Conservation (phyloP, 2,329 filamentous ascomycete species). For the Fusarium clavum region DNA sequence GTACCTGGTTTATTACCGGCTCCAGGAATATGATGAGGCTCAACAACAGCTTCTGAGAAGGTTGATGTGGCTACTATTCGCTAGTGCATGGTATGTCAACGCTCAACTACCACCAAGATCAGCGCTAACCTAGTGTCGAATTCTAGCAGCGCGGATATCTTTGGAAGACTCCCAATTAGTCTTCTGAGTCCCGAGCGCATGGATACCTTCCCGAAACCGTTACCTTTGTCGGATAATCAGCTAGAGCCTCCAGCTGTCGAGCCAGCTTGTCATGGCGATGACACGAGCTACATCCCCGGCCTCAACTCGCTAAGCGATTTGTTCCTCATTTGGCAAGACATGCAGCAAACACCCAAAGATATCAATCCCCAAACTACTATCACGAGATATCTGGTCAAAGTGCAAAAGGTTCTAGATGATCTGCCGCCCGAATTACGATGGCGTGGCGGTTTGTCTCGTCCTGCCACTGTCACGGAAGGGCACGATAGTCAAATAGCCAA, state of each 20-base stretch:
- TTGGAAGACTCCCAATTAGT: slow-evolving; percentile 45
- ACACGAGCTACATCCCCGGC: slow-evolving; percentile 49
- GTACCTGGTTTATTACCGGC: slow-evolving; percentile 48
- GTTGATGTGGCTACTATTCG: slow-evolving; percentile 52
- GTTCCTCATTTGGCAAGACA: slow-evolving; percentile 51
- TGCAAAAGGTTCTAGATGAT: slow-evolving; percentile 48
- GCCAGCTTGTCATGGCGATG: slow-evolving; percentile 50
- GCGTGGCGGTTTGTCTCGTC: slow-evolving; percentile 52
- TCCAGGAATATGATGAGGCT: slow-evolving; percentile 34
- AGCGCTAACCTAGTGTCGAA: background rate
- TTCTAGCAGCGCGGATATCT: slow-evolving; percentile 46
- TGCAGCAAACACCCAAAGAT: slow-evolving; percentile 33
- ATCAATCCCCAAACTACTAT: slow-evolving; percentile 21
- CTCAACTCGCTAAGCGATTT: slow-evolving; percentile 50
- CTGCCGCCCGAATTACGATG: slow-evolving; percentile 52
- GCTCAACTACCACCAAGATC: too few relatives aligned
- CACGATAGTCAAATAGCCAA: slow-evolving; percentile 54
- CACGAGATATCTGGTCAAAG: slow-evolving; percentile 23
- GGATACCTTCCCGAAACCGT: slow-evolving; percentile 40
- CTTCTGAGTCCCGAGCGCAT: slow-evolving; percentile 43
- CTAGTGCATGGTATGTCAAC: slow-evolving; percentile 40
- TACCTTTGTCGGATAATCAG: slow-evolving; percentile 47
- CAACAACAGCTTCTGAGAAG: slow-evolving; percentile 51
- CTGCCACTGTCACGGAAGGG: slow-evolving; percentile 46
- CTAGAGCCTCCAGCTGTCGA: slow-evolving; percentile 42